Evolutionary conservation across 192 early-diverging fungal genomes (phyloP).

Genomic region (Coemansia sp.): DNA sequence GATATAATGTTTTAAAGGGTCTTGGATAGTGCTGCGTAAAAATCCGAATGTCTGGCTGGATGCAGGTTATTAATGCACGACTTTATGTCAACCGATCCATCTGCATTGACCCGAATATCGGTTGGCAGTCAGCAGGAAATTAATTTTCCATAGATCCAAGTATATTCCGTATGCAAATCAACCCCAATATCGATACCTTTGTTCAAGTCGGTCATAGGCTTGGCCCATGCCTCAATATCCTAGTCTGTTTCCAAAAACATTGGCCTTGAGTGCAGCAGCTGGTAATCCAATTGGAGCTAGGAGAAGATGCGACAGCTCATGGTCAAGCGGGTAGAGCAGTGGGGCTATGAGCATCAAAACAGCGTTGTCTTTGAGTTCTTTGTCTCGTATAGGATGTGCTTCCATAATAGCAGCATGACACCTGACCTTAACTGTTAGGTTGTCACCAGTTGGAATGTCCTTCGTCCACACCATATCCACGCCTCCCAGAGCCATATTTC

Average conservation of each 20-base stretch:
- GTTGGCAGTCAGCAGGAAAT: conserved; percentile 57
- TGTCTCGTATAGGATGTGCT: neutral
- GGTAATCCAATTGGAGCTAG: conserved; percentile 3
- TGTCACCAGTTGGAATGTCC: neutral
- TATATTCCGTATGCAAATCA: neutral
- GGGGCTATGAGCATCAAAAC: neutral
- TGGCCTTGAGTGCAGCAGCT: neutral
- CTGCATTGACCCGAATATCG: conserved; percentile 49
- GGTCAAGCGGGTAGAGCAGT: neutral
- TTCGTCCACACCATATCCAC: conserved; percentile 14
- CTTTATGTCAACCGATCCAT: conserved; percentile 37
- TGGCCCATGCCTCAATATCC: neutral
- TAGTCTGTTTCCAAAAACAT: neutral
- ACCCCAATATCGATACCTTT: neutral
- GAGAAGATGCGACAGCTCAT: conserved; percentile 2
- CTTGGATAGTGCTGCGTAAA: conserved; percentile 50
- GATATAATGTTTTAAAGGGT: conserved; percentile 55
- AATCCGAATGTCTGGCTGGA: conserved; percentile 29
- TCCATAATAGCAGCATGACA: neutral
- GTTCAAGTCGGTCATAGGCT: neutral
- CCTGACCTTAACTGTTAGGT: neutral
- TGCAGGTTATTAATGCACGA: conserved; percentile 73
- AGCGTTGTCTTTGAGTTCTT: neutral
- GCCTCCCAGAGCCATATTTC: neutral
- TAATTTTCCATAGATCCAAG: neutral